Base-by-base conservation (phyloP, 352 stramenopile genomes). In the Phytophthora aleatoria region DNA sequence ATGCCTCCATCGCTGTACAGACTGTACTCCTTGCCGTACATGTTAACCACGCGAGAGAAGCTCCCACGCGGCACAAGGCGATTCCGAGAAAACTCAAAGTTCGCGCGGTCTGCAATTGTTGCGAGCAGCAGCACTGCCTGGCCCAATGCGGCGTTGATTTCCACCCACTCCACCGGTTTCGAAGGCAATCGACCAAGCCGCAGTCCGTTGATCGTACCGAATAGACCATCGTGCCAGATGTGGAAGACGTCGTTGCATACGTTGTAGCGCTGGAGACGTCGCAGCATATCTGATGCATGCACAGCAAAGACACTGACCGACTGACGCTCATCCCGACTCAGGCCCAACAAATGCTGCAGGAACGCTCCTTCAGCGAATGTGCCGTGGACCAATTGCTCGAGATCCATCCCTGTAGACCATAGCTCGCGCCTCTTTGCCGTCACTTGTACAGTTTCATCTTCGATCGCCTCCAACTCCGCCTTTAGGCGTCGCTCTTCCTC, bases 201-300 rank as follows among this genome's bases (percentile, higher is more conserved):
- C 7, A 97, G 73, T 0, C 87, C 88, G 35, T 95, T 97, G 58
- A 97, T 97, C 42, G 89, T 96, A 38, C 85, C 90, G 56, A 97
- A 96, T 0, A 89, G 58, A 7, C 90, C 90, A 48, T 95, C 87
- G 70, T 96, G 91, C 91, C 91, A 97, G 50, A 97, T 96, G 66
- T 94, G 90, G 50, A 97, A 97, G 10, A 92, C 85, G 50, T 97
- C 91, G 57, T 97, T 97, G 68, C 87, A 90, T 5, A 96, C 87
- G 48, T 96, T 94, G 66, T 95, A 94, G 16, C 87, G 80, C 71
- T 94, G 85, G 26, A 95, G 64, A 10, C 83, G 79, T 3, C 85
- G 81, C 43, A 95, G 63, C 75, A 94, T 82, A 39, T 95, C 86
- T 16, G 82, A 92, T n/a, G 82, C 81, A 63, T 94, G 83, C 8